Evolutionary conservation across 2,329 filamentous ascomycete species (phyloP).

Genomic region (Calonectria leucothoes): DNA sequence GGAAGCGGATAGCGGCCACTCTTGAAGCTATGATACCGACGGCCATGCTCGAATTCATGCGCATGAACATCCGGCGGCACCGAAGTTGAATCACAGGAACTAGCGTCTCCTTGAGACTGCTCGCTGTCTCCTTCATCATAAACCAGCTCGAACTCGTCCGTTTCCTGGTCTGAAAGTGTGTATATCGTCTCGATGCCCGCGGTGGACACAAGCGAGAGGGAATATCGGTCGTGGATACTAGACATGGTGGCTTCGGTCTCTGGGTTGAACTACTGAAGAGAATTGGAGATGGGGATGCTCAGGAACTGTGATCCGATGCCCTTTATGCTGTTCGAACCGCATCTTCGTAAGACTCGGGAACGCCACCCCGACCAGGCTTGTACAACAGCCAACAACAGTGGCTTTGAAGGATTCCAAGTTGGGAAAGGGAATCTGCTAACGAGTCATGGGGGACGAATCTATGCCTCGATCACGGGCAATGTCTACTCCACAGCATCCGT

Average conservation of each 20-base stretch:
- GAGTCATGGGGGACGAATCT: slow-evolving; percentile 31
- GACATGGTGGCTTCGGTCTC: slow-evolving; percentile 27
- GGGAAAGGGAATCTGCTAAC: slow-evolving; percentile 16
- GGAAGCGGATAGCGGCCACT: slow-evolving; percentile 59
- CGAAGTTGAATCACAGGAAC: slow-evolving; percentile 47
- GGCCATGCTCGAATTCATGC: slow-evolving; percentile 48
- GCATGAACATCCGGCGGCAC: slow-evolving; percentile 48
- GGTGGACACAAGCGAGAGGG: slow-evolving; percentile 46
- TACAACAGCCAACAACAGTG: slow-evolving; percentile 30
- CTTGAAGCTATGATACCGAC: slow-evolving; percentile 57
- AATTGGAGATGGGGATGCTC: background rate
- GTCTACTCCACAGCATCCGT: slow-evolving; percentile 25
- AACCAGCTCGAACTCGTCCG: slow-evolving; percentile 46
- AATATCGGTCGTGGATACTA: slow-evolving; percentile 40
- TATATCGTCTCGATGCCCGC: slow-evolving; percentile 38
- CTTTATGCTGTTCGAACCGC: slow-evolving; percentile 30
- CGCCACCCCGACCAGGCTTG: slow-evolving; percentile 29
- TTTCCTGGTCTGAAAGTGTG: slow-evolving; percentile 42
- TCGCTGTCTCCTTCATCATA: slow-evolving; percentile 37
- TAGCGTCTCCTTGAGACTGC: slow-evolving; percentile 35
- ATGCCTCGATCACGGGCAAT: slow-evolving; percentile 22
- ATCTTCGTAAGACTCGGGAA: slow-evolving; percentile 16
- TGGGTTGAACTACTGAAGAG: background rate
- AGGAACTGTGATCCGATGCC: slow-evolving; percentile 19
- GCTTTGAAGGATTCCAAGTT: slow-evolving; percentile 20